phyloP scores from a whole-genome alignment of 176 grass and related monocot genomes.

The Oryza nivara region DNA sequence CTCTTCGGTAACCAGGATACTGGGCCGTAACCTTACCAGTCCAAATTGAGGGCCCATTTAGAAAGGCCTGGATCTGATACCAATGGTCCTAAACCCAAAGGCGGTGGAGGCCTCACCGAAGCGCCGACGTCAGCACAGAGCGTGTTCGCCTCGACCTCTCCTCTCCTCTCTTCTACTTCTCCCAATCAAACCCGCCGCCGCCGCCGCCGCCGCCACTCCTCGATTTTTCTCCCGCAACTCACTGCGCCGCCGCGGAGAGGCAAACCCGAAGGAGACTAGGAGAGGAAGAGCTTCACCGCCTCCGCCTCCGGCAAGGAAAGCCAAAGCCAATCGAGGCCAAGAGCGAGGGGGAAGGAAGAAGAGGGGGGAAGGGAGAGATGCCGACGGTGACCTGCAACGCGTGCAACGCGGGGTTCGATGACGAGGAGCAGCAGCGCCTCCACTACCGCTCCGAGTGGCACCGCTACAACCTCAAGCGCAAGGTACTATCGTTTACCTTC shows the following conservation, averaged over 20 bases:
- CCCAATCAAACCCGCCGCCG: neutral
- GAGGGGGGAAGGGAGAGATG: constrained; percentile 37
- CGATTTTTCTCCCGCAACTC: neutral
- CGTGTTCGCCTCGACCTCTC: constrained; percentile 29
- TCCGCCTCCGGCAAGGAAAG: neutral
- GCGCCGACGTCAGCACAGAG: constrained; percentile 44
- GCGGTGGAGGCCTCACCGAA: constrained; percentile 37
- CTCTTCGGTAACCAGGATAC: neutral
- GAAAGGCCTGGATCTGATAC: neutral
- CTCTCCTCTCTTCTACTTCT: constrained; percentile 4
- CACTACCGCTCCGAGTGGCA: constrained; percentile 98
- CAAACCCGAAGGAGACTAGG: neutral
- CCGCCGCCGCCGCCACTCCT: constrained; percentile 21
- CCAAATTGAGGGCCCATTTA: neutral
- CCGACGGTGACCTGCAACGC: constrained; percentile 83
- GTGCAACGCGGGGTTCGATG: constrained; percentile 85
- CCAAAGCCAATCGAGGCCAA: neutral
- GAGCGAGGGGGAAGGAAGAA: neutral
- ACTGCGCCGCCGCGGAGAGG: neutral
- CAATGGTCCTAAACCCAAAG: neutral
- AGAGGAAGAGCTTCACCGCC: neutral
- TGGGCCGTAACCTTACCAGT: neutral
- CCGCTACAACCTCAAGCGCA: constrained; percentile 99
- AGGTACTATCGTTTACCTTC: constrained; percentile 44
- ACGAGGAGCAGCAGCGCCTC: constrained; percentile 71